Conservation (phyloP, 768 basidiomycete species). For the Amylocystis lapponica region DNA sequence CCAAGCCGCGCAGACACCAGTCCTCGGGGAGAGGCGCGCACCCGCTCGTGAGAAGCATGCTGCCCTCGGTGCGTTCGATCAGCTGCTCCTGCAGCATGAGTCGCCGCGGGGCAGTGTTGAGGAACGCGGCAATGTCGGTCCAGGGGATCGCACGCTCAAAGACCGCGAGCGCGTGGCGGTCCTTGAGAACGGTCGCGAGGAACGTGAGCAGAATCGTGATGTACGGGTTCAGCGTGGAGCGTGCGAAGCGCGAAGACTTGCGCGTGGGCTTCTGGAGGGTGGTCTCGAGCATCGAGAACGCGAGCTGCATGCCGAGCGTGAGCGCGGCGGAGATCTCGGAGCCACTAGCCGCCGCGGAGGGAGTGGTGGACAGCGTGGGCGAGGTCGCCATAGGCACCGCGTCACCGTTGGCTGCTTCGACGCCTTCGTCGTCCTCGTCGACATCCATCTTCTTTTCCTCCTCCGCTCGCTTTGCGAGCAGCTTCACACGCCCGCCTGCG, state of each 20-base stretch:
- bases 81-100: conserved; percentile 31
- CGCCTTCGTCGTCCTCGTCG: conserved; percentile 42
- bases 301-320: conserved; percentile 69
- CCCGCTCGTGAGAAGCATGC: conserved; percentile 63
- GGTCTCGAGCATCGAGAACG: conserved; percentile 71
- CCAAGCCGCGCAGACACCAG: conserved; percentile 94
- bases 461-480: conserved; percentile 28
- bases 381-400: conserved; percentile 25
- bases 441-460: conserved; percentile 57
- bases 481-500: conserved; percentile 27
- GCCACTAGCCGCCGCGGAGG: conserved; percentile 20
- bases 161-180: conserved; percentile 50
- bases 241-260: conserved; percentile 50
- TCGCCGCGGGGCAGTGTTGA: conserved; percentile 52
- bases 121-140: conserved; percentile 63
- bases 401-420: conserved; percentile 19
- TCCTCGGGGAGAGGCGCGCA: conserved; percentile 81
- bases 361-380: conserved; percentile 22
- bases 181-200: conserved; percentile 69
- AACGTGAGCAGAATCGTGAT: conserved; percentile 85
- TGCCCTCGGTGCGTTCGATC: conserved; percentile 39
- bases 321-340: conserved; percentile 59
- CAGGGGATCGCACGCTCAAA: conserved; percentile 83
- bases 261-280: conserved; percentile 61
- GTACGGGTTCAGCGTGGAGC: conserved; percentile 74